Base-by-base conservation (phyloP, 2,329 filamentous ascomycete genomes). In the Trichoderma harzianum region DNA sequence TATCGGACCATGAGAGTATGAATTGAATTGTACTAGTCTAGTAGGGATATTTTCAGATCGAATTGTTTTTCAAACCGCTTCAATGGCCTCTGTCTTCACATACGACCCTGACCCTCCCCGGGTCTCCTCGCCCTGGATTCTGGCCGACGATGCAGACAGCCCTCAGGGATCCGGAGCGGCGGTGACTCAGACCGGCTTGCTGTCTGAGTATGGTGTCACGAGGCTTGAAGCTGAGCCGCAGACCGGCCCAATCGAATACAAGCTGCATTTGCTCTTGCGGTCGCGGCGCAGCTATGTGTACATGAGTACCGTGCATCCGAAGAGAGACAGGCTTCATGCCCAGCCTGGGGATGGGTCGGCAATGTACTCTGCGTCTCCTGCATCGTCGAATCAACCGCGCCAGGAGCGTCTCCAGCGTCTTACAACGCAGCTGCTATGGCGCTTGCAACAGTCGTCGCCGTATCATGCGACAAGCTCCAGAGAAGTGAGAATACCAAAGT, bases 181-280 rank as follows among this genome's bases (percentile, higher is more conserved):
- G 5, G 72, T 76, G 74, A 73, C 72, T 73, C 66, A 69, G 36
- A 53, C 62, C 7, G 84, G 83, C n/a, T 76, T 86, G 8, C 82
- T 89, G 14, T 86, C 86, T 5, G 88, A 91, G 70, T 91, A 89
- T 79, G 88, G 87, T 1, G 88, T 96, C 60, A 92, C 90, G 58
- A 93, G 91, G 77, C 84, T 99, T 18, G 91, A 95, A 74, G 91
- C 95, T 14, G 96, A 99, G 80, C 95, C 95, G 7, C 95, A 98
- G 79, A 92, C 97, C 74, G 96, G 96, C 0, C 94, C 96, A 21
- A 97, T 93, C 0, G 96, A 99, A 82, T 99, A 99, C 83, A 99
- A 99, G 81, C 84, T 99, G 57, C 96, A 98, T 82, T 85, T 99
- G 7, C 86, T 98, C 7, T 84, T 98, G 66, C 90, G 94, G 43